Evolutionary conservation across 768 basidiomycete genomes (phyloP), one percentile per base, ranked within the genome.

Genomic region (Pilatotrama ljubarskyi): DNA sequence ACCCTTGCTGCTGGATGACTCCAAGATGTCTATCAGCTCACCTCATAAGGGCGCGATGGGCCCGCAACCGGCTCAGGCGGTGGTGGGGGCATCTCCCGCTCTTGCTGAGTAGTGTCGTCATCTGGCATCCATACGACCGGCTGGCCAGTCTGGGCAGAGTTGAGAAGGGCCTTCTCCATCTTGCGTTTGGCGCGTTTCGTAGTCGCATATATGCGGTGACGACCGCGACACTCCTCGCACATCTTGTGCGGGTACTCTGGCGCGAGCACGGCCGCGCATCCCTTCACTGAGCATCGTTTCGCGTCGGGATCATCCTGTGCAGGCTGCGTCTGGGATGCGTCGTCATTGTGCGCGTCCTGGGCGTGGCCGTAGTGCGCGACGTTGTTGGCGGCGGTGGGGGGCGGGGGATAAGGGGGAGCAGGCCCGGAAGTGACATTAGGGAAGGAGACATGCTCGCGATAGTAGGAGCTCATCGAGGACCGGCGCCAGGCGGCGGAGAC

Each of bases 171-270:
- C 67, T 83, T 84, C 68, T 85, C 82, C 62, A 75, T 63, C 67
- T 83, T 84, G 58, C 81, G 70, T 55, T 78, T 76, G 5, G 78
- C 77, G 15, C 82, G 72, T 65, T 83, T 83, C 4, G 82, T 81
- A 36, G 68, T 77, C 10, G 80, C 82, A 49, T 85, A 84, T 5
- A 76, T 68, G 25, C 82, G 77, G 66, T 84, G 82, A 17, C 79
- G 75, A 37, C 76, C 74, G 22, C 83, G 74, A 71, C 82, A 84
- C 0, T 62, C 63, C 20, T 81, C 78, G 74, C 82, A 85, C 83
- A 84, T 84, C 70, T 79, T 83, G 67, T 73, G 76, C 3, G 64
- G 44, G 18, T 72, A 71, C 6, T 68, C 69, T 6, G 55, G 49
- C n/a, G 70, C 63, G 22, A 81, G 60, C 4, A 64, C 48, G 20